Conservation (phyloP, 345 rosid genomes). For the Odontarrhena argentea region DNA sequence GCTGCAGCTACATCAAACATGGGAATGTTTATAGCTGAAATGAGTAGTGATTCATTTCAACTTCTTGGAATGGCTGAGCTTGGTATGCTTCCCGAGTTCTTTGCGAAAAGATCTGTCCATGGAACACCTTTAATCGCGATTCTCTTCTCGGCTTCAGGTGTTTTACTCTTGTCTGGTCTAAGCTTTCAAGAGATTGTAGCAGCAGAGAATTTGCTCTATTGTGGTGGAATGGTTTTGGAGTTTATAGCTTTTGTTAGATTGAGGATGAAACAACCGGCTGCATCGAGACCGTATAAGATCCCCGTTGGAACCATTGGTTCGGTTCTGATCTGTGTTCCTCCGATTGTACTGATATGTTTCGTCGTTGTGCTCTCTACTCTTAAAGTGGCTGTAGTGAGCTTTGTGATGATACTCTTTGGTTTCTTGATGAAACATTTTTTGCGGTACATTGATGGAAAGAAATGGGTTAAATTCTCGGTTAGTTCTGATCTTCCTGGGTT, state of each 20-base stretch:
- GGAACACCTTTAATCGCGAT: slow-evolving; percentile 71
- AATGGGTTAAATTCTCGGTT: slow-evolving; percentile 55
- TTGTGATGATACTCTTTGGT: slow-evolving; percentile 55
- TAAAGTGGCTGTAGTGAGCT: slow-evolving; percentile 57
- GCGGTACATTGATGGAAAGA: slow-evolving; percentile 45
- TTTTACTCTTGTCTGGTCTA: slow-evolving; percentile 63
- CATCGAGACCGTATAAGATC: slow-evolving; percentile 68
- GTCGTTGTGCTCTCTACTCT: slow-evolving; percentile 60
- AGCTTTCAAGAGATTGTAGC: slow-evolving; percentile 76
- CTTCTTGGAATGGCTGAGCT: slow-evolving; percentile 79
- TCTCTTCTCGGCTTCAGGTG: slow-evolving; percentile 68
- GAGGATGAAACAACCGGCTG: slow-evolving; percentile 53
- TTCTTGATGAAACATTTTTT: slow-evolving; percentile 57
- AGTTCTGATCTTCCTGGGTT: slow-evolving; percentile 36
- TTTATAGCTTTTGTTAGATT: slow-evolving; percentile 56
- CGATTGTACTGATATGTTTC: slow-evolving; percentile 53
- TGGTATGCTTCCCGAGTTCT: slow-evolving; percentile 69
- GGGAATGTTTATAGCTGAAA: slow-evolving; percentile 79
- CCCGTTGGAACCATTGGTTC: slow-evolving; percentile 63
- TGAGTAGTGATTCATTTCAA: slow-evolving; percentile 83
- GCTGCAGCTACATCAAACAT: slow-evolving; percentile 79
- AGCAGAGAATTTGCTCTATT: slow-evolving; percentile 68
- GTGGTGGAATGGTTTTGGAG: slow-evolving; percentile 77
- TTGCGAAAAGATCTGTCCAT: slow-evolving; percentile 54
- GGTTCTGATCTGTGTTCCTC: slow-evolving; percentile 64